These are phyloP conservation scores for Gryganskiella cystojenkinii DNA, from an alignment of 192 early-diverging fungal species.

Conservation along the genomic window DNA sequence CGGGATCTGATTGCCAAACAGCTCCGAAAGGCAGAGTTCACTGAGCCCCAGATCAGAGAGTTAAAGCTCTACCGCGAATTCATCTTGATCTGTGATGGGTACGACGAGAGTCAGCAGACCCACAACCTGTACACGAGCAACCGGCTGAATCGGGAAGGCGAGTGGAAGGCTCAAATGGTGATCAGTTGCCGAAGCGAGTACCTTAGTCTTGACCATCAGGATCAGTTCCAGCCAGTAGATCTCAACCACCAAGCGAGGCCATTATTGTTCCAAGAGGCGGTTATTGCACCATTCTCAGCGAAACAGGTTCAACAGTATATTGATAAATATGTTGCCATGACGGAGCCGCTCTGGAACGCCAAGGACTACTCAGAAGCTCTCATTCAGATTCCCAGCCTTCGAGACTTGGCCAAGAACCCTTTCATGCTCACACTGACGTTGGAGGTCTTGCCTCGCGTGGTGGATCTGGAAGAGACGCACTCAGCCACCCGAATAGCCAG, in stretches of 20 bases:
- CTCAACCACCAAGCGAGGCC: too few relatives aligned
- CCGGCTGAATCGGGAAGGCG: conserved; percentile 13
- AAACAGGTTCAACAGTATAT: conserved; percentile 14
- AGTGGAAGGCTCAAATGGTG: conserved; percentile 24
- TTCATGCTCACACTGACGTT: too few relatives aligned
- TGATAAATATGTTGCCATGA: conserved; percentile 14
- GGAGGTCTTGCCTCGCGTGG: too few relatives aligned
- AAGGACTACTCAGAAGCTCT: too few relatives aligned
- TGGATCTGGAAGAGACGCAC: too few relatives aligned
- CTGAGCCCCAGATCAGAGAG: conserved; percentile 23
- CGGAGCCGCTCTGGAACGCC: conserved; percentile 15
- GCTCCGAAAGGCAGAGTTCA: conserved; percentile 10
- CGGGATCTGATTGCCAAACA: conserved; percentile 25
- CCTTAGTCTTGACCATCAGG: conserved; percentile 20
- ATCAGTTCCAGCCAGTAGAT: conserved; percentile 22
- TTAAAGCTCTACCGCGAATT: conserved; percentile 19
- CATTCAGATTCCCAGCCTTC: too few relatives aligned
- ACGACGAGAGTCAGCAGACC: conserved; percentile 29
- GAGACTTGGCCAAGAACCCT: too few relatives aligned
- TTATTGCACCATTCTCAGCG: conserved; percentile 27
- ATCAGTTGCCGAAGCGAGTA: conserved; percentile 34
- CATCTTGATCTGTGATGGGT: conserved; percentile 31
- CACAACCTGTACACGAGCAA: conserved; percentile 24
- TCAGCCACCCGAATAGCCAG: too few relatives aligned
- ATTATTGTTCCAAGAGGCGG: conserved; percentile 26